Evolutionary conservation across 768 basidiomycete species (phyloP), one percentile per base, ranked within the genome.

Genomic region (Lactifluus echinatus): DNA sequence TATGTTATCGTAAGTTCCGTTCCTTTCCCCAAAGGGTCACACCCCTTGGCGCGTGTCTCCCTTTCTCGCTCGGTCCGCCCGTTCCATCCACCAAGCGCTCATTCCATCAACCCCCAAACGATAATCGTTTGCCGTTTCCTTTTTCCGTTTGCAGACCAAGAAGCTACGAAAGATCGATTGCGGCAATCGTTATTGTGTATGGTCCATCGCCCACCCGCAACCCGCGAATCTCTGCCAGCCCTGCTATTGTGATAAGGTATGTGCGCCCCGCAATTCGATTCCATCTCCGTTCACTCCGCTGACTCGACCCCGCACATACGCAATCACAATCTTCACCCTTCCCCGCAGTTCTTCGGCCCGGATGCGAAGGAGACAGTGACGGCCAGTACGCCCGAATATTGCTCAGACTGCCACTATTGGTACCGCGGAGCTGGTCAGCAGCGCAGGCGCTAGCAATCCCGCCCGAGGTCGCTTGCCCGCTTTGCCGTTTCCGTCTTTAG

Each of bases 271-370:
- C 11, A 19, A 11, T 48, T 60, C 45, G 54, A 48, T 58, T 56
- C 46, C 47, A 40, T 55, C 34, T 28, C 50, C 19, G 11, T 45
- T 28, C 31, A 37, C 44, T 33, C 55, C 51, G 8, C 58, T 53
- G 42, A 3, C 53, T 31, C 10, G 31, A 4, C 10, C 31, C 31
- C 31, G 5, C 31, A 31, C 31, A 31, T 10, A 59, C 40, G 21
- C 53, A 37, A 28, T 26, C 11, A n/a, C n/a, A n/a, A n/a, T 49
- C 31, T 34, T 26, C 42, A 44, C 12, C 28, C 12, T 12, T 3
- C 29, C 56, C 57, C n/a, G n/a, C 64, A 88, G 88, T 87, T 83
- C 66, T 75, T 77, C 63, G 86, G 85, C 21, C 88, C 89, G 1
- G 88, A 90, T 64, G 71, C 71, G 42, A 77, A 75, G 53, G 86